Base-by-base conservation (phyloP, 1,284 basidiomycete species). In the Apiotrichum domesticum region DNA sequence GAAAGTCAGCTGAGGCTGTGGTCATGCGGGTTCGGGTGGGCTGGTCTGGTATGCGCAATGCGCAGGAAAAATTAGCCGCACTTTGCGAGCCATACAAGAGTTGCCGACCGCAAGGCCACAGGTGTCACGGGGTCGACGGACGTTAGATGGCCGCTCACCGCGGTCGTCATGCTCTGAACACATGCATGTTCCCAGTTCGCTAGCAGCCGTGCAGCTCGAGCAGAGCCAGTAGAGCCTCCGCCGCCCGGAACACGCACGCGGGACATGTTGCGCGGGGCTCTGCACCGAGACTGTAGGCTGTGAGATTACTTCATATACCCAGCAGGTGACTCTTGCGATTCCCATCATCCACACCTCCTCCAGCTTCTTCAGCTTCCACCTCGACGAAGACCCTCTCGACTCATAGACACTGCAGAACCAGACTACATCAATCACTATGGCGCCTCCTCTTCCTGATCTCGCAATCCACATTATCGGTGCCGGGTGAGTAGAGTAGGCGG, bases 391-490 rank as follows among this genome's bases (percentile, higher is more conserved):
- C 43, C n/a, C 15, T 7, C 37, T 39, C 13, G 29, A 44, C 43
- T 15, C 41, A 21, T 21, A 42, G 11, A 45, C 15, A 45, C 44
- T 35, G 8, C 13, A 46, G 8, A 39, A 8, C 7, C 37, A 7
- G 11, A 39, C 7, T 13, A 39, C 37, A 39, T 8, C 13, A 39
- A 39, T 39, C 29, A 21, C 21, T n/a, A 55, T 55, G 57, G 43
- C 57, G 29, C 54, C 58, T n/a, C 29, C 32, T 46, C 41, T 59
- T 29, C 41, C 51, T 5, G 52, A 62, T 42, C 56, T 62, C 41
- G 35, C 34, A 13, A 58, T 62, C 43, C 60, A 58, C 54, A 62
- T 62, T 46, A 55, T 60, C 33, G 58, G 58, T 10, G 59, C 56
- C 46, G 59, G 56, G 54, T 56, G 51, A 57, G 59, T 61, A 13